A percentile compares a stretch with the other conserved stretches of the same genome.
phyloP scores from a whole-genome alignment of 306 rosid genomes.

The Dalbergia oliveri region DNA sequence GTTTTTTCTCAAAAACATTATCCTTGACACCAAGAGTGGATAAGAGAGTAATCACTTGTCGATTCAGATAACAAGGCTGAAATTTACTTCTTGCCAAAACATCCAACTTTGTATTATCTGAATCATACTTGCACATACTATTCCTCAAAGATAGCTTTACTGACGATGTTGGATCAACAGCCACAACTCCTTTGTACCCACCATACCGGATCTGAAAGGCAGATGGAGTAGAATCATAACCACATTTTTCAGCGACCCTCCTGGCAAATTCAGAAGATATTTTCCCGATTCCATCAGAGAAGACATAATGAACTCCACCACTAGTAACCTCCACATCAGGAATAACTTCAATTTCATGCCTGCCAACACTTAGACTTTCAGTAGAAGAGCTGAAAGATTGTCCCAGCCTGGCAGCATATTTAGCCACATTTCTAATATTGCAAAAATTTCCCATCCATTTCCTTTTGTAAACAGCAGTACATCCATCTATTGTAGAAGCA shows the following conservation, averaged over 20 bases:
- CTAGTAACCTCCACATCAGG: constrained; percentile 38
- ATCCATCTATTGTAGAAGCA: constrained; percentile 59
- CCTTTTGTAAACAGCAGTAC: too few species aligned
- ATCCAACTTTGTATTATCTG: constrained; percentile 66
- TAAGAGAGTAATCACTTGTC: constrained; percentile 66
- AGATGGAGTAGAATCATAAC: constrained; percentile 62
- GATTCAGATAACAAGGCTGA: constrained; percentile 68
- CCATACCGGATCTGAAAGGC: constrained; percentile 93
- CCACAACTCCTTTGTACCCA: constrained; percentile 93
- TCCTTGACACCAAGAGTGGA: constrained; percentile 79
- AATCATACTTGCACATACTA: constrained; percentile 84
- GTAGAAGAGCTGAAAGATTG: too few species aligned
- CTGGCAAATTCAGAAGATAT: constrained; percentile 71
- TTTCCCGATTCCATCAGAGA: constrained; percentile 94
- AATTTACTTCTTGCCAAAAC: constrained; percentile 74
- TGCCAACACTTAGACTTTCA: too few species aligned
- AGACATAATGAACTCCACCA: constrained; percentile 55
- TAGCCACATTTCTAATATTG: too few species aligned
- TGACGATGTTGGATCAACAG: constrained; percentile 76
- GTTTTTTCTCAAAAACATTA: constrained; percentile 59
- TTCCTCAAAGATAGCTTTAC: constrained; percentile 73
- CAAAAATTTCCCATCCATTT: too few species aligned
- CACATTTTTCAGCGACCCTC: constrained; percentile 71
- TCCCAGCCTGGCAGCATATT: too few species aligned
- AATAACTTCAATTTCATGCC: too few species aligned